Percentiles rank a stretch among this genome's conserved stretches.
Conservation (phyloP, 169 alveolate genomes). For the Plasmodium billcollinsi region DNA sequence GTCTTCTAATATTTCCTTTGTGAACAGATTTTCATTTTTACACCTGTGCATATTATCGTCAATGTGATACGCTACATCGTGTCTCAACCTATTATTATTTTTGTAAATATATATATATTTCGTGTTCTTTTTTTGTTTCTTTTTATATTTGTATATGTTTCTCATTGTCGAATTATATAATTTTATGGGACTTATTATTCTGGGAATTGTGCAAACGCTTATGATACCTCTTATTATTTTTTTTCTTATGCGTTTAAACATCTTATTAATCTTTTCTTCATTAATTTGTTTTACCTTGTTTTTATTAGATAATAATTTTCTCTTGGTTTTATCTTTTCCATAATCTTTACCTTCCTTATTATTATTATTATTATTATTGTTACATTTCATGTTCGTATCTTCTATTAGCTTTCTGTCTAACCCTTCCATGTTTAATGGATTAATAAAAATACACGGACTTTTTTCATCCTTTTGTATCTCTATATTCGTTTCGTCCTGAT, state of each 20-base stretch:
- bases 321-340: not conserved
- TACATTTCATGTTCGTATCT: not conserved
- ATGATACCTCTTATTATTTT: not conserved
- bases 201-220: no score
- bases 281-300: not conserved
- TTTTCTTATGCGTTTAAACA: not conserved
- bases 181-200: no score
- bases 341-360: not conserved
- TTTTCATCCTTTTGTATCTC: not conserved
- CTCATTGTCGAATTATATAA: no score
- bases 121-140: no score
- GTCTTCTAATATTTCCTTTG: slow-evolving; percentile 21
- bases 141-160: no score
- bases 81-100: no score
- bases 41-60: no score
- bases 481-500: slow-evolving; percentile 1
- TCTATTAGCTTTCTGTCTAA: no score
- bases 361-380: not conserved
- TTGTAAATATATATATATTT: no score
- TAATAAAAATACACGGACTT: not conserved
- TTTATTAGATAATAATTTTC: no score
- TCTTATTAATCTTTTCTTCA: not conserved
- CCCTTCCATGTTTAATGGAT: no score
- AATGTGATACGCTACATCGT: no score
- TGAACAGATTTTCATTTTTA: not conserved